Evolutionary conservation across 139 green algal species (phyloP), one percentile per base, ranked within the genome.

Genomic region (Asterochloris sp.): DNA sequence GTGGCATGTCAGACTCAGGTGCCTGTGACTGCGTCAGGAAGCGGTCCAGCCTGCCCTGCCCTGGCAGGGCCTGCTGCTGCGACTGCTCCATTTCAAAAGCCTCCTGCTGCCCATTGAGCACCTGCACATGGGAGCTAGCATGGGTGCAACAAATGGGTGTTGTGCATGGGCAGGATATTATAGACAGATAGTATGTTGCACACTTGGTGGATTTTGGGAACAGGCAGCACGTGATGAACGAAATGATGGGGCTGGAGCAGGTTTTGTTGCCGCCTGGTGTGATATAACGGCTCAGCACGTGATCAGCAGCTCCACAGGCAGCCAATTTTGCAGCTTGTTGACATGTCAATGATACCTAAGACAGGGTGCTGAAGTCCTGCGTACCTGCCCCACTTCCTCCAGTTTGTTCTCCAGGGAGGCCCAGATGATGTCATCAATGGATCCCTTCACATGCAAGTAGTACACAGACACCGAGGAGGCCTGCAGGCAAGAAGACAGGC

Each of bases 351-450:
- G 17, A 26, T 71, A 8, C 10, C 66, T 71, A 4, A 24, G 17
- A 26, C 1, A 21, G 17, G 66, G 19, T 71, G 66, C 4, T 71
- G 14, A 69, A 24, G 63, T 24, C 14, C 14, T 69, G 63, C 26
- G 15, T 17, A 81, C 89, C 82, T 94, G 87, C 4, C 95, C 93
- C 27, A 97, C 87, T 74, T 88, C 92, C 79, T 91, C 90, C 68
- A 98, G 86, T 87, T 98, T 98, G 86, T 73, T 86, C 78, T 89
- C 80, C 19, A 89, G 74, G 14, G 61, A 78, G 24, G 19, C 13
- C 92, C 92, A 96, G 15, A 96, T 98, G 60, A 98, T 86, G 80
- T 99, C 96, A 83, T 99, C 96, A 19, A 97, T 90, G 68, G 90
- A 96, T 80, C 82, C 82, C 64, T 83, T 85, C 14, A 93, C 94